These are phyloP conservation scores for Penicillium cataractarum DNA, from an alignment of 495 filamentous ascomycete species.

Conservation along the genomic window DNA sequence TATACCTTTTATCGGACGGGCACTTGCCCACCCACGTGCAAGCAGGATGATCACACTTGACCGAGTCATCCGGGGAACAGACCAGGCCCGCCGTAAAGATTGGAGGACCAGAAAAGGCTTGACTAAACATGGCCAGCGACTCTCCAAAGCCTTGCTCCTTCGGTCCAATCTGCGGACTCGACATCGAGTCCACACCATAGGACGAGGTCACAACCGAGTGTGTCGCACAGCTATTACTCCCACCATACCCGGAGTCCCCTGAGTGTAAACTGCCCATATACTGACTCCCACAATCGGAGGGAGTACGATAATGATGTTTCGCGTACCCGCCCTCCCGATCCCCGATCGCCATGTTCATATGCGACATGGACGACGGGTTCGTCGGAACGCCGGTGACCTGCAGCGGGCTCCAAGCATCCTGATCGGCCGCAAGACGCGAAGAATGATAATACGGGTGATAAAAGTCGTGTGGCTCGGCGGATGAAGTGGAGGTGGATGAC, in stretches of 20 bases:
- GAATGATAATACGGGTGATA: slow-evolving; percentile 31
- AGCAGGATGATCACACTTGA: slow-evolving; percentile 40
- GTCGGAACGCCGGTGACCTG: slow-evolving; percentile 40
- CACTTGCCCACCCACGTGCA: slow-evolving; percentile 48
- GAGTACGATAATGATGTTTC: slow-evolving; percentile 36
- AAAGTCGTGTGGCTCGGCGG: slow-evolving; percentile 17
- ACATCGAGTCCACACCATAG: slow-evolving; percentile 33
- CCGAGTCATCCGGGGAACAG: slow-evolving; percentile 27
- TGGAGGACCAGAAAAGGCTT: slow-evolving; percentile 9
- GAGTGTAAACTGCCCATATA: slow-evolving; percentile 47
- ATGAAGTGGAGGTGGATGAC: slow-evolving; percentile 26
- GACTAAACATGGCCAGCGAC: slow-evolving; percentile 21
- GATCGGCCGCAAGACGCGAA: slow-evolving; percentile 31
- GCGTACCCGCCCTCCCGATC: slow-evolving; percentile 33
- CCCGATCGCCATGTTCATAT: slow-evolving; percentile 16
- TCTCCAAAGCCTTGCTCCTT: slow-evolving; percentile 35
- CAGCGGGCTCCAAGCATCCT: slow-evolving; percentile 46
- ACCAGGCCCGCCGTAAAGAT: slow-evolving; percentile 19
- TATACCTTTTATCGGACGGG: slow-evolving; percentile 44
- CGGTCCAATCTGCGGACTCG: slow-evolving; percentile 32
- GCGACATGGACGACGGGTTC: slow-evolving; percentile 19
- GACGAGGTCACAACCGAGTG: slow-evolving; percentile 46
- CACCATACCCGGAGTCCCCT: slow-evolving; percentile 66
- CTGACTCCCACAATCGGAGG: slow-evolving; percentile 61
- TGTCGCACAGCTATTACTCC: slow-evolving; percentile 50